Conservation (phyloP, 495 filamentous ascomycete species). For the Penicillium diatomitis region DNA sequence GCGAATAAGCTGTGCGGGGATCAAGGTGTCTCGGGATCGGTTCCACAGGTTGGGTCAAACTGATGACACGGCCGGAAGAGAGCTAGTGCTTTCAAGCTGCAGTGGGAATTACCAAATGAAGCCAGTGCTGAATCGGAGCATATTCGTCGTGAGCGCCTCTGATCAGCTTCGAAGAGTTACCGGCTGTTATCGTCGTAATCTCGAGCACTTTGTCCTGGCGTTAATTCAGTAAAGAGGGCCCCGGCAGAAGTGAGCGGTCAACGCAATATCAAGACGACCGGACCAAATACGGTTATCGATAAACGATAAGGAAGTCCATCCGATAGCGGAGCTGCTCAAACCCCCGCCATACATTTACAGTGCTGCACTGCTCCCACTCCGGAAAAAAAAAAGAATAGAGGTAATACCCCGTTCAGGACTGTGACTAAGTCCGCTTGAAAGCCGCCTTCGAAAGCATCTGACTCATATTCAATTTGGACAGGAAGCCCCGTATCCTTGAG, state of each 20-base stretch:
- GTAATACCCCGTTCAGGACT: not conserved
- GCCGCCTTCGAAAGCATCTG: not conserved
- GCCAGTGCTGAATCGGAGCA: not conserved
- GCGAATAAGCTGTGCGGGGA: not conserved
- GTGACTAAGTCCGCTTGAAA: not conserved
- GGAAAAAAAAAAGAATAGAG: not conserved
- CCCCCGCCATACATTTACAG: not conserved
- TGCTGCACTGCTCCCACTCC: not conserved
- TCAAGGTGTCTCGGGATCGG: too few relatives aligned
- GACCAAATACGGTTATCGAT: not conserved
- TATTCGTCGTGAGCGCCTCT: not conserved
- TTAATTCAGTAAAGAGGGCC: not conserved
- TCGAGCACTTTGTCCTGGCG: not conserved
- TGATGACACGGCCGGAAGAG: too few relatives aligned
- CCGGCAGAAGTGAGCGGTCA: not conserved
- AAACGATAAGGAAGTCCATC: not conserved
- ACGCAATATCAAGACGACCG: not conserved
- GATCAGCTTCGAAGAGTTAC: too few relatives aligned
- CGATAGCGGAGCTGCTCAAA: not conserved
- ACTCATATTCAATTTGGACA: not conserved
- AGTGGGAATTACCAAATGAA: not conserved
- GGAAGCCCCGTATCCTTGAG: too few relatives aligned
- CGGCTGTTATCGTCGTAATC: not conserved
- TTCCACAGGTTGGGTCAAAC: too few relatives aligned
- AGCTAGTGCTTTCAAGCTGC: too few relatives aligned